phyloP scores from a whole-genome alignment of 1,284 basidiomycete species.

The Inonotus obliquus region DNA sequence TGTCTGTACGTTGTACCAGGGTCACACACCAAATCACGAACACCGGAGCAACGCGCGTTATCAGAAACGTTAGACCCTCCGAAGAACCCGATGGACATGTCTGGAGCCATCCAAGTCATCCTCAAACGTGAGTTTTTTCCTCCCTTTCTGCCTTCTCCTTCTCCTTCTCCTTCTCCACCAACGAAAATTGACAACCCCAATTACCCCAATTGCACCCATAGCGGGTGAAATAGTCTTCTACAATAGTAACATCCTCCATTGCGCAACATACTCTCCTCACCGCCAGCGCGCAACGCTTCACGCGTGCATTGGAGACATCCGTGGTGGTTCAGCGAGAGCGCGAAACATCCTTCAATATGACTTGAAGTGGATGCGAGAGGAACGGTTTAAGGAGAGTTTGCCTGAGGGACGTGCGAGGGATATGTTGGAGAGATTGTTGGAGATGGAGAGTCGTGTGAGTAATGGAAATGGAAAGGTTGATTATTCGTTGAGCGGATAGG shows the following conservation, averaged over 20 bases:
- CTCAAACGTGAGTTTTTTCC: slow-evolving; percentile 46
- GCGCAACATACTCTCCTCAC: slow-evolving; percentile 57
- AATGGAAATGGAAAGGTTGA: slow-evolving; percentile 35
- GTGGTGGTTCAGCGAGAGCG: slow-evolving; percentile 61
- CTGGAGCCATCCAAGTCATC: slow-evolving; percentile 54
- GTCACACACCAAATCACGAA: slow-evolving; percentile 41
- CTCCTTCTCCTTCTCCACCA: slow-evolving; percentile 21
- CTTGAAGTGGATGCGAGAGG: slow-evolving; percentile 67
- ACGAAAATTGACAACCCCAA: not conserved
- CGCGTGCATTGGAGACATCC: slow-evolving; percentile 62
- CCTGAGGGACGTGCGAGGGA: slow-evolving; percentile 37
- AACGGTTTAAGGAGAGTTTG: slow-evolving; percentile 47
- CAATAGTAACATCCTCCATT: slow-evolving; percentile 78
- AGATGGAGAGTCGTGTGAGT: slow-evolving; percentile 46
- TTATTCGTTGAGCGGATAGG: slow-evolving; percentile 43
- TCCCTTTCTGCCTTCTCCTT: slow-evolving; percentile 27
- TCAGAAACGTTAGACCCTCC: slow-evolving; percentile 56
- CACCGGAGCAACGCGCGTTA: slow-evolving; percentile 25
- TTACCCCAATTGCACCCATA: slow-evolving; percentile 19
- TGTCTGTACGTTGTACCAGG: slow-evolving; percentile 75
- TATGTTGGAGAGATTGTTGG: slow-evolving; percentile 61
- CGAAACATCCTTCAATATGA: slow-evolving; percentile 81
- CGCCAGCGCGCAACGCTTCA: slow-evolving; percentile 67
- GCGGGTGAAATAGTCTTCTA: slow-evolving; percentile 79
- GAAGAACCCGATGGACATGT: slow-evolving; percentile 60